Evolutionary conservation across 169 alveolate genomes (phyloP).

Genomic region (Theileria luwenshuni): DNA sequence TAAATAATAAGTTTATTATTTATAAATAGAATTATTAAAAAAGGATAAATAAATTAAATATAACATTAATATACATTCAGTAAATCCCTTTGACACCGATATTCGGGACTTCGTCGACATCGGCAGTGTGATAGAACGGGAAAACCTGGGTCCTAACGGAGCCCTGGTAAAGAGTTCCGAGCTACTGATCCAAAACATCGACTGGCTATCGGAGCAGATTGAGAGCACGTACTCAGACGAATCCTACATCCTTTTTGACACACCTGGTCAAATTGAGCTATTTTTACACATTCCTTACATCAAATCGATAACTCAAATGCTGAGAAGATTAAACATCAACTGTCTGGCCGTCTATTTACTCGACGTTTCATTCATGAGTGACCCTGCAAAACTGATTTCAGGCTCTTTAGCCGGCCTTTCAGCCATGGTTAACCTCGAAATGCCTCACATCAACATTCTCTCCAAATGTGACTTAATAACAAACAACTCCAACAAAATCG

Average conservation of each 20-base stretch:
- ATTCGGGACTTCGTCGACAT: slow-evolving; percentile 94
- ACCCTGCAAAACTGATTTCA: slow-evolving; percentile 90
- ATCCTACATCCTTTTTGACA: slow-evolving; percentile 92
- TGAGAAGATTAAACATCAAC: slow-evolving; percentile 87
- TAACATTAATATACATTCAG: too few relatives aligned
- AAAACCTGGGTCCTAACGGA: slow-evolving; percentile 95
- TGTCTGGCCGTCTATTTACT: slow-evolving; percentile 90
- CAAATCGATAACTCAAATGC: slow-evolving; percentile 83
- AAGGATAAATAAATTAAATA: slow-evolving; percentile 69
- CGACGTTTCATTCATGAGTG: slow-evolving; percentile 93
- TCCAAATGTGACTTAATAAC: slow-evolving; percentile 93
- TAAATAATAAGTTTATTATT: too few relatives aligned
- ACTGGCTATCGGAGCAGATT: slow-evolving; percentile 92
- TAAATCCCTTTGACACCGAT: slow-evolving; percentile 84
- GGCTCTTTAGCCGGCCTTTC: slow-evolving; percentile 93
- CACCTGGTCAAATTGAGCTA: slow-evolving; percentile 97
- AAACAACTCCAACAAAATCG: slow-evolving; percentile 39
- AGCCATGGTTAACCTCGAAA: slow-evolving; percentile 93
- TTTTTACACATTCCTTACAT: slow-evolving; percentile 94
- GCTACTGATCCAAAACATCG: slow-evolving; percentile 88
- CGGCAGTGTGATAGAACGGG: slow-evolving; percentile 91
- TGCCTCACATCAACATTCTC: slow-evolving; percentile 93
- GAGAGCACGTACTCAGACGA: slow-evolving; percentile 91
- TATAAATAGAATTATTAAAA: slow-evolving; percentile 85
- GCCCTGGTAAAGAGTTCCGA: slow-evolving; percentile 95